Percentiles rank a stretch among this genome's conserved stretches.
phyloP scores from a whole-genome alignment of 805 yeast species.

The Hanseniaspora taiwanica region DNA sequence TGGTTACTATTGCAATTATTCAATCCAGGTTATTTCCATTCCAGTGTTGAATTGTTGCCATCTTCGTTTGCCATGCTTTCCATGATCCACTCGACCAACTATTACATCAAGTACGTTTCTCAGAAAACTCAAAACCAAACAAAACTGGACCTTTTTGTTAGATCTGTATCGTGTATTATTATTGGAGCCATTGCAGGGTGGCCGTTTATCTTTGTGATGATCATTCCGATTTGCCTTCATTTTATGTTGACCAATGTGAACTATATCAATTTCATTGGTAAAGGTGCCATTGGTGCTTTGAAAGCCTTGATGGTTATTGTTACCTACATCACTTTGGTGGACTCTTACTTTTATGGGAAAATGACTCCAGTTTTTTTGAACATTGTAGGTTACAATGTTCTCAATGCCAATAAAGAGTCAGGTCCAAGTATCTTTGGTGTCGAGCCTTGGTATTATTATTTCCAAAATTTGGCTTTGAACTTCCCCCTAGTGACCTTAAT shows the following conservation, averaged over 20 bases:
- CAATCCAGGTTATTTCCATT: conserved; percentile 79
- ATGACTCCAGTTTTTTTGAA: conserved; percentile 64
- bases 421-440: conserved; percentile 90
- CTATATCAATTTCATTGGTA: conserved; percentile 14
- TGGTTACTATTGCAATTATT: conserved; percentile 49
- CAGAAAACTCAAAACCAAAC: conserved; percentile 10
- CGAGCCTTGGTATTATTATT: conserved; percentile 66
- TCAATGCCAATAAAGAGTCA: conserved; percentile 43
- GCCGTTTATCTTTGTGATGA: conserved; percentile 70
- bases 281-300: conserved; percentile 11
- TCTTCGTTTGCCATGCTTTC: conserved; percentile 59
- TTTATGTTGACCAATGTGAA: conserved; percentile 10
- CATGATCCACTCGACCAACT: conserved; percentile 21
- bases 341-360: conserved; percentile 48
- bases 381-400: conserved; percentile 71
- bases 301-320: conserved; percentile 11
- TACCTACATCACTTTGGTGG: conserved; percentile 25
- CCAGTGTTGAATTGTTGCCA: conserved; percentile 76
- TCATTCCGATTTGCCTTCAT: conserved; percentile 43
- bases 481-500: conserved; percentile 37
- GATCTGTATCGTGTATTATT: conserved; percentile 17
- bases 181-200: conserved; percentile 79
- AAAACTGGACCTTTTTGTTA: conserved; percentile 13
- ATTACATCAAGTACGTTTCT: conserved; percentile 15
- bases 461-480: conserved; percentile 55